phyloP scores from a whole-genome alignment of 306 rosid species.

The Dalbergia cultrata region DNA sequence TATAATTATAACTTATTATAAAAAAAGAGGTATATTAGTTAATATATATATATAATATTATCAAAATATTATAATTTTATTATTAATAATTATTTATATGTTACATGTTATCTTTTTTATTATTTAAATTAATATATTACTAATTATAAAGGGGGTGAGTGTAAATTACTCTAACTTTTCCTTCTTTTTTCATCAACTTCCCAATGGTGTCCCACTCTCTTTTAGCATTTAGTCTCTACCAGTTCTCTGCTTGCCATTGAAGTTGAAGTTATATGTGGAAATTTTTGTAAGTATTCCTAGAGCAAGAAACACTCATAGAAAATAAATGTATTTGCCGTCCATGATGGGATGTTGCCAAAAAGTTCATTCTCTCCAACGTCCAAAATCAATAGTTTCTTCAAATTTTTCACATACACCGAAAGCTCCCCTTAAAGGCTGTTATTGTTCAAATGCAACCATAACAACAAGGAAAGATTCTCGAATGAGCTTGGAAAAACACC shows the following conservation, averaged over 20 bases:
- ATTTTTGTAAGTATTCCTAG: not conserved
- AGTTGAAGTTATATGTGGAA: no score
- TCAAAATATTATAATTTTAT: no score
- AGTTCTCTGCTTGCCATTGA: not conserved
- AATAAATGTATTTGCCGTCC: not conserved
- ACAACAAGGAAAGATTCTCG: not conserved
- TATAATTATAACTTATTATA: no score
- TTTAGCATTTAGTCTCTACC: not conserved
- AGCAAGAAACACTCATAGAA: not conserved
- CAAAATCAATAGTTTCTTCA: not conserved
- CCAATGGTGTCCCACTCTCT: no score
- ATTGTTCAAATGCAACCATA: conserved; percentile 6
- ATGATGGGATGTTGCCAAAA: conserved; percentile 12
- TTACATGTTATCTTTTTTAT: no score
- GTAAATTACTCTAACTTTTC: no score
- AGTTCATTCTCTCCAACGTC: conserved; percentile 21
- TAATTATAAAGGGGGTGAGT: no score
- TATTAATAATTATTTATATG: no score
- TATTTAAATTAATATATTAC: no score
- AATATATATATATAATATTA: no score
- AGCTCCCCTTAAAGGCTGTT: conserved; percentile 3
- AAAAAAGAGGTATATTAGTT: no score
- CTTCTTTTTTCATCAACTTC: no score
- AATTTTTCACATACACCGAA: not conserved
- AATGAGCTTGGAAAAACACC: conserved; percentile 8